Evolutionary conservation across 768 basidiomycete genomes (phyloP), one percentile per base, ranked within the genome.

Genomic region (Aureoboletus auriporus): DNA sequence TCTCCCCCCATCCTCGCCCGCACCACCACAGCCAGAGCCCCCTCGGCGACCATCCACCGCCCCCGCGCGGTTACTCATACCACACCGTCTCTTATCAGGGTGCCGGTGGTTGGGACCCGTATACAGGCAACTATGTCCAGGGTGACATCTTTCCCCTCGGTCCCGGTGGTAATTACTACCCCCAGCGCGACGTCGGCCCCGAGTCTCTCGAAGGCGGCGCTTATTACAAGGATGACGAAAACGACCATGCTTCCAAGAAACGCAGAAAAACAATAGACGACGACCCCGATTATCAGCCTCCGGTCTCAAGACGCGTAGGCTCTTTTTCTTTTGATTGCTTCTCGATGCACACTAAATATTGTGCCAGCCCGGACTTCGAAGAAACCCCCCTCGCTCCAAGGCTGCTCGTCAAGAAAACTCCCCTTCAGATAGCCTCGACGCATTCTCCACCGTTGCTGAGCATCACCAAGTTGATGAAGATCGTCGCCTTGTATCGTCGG

Each of bases 401-500:
- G 64, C 63, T 16, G 44, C 38, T 26, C 63, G 68, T 30, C 60
- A 59, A 36, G 69, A 60, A 36, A 59, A 54, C 12, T 68, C 64
- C 13, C 53, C 62, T 29, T 34, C 59, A 20, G 65, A 64, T 8
- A 54, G 50, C 29, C 42, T 55, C 26, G 65, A 64, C 28, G 39
- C 37, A 13, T 53, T 53, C 11, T 50, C 54, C 17, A n/a, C 50
- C 12, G 46, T 42, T 17, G 30, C 47, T 4, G 65, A 68, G 8
- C 57, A 52, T 33, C 62, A 51, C 42, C 63, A 58, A 31, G 56
- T 56, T 13, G 70, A 71, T 47, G 78, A 80, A 29, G 75, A 75
- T 28, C 67, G 57, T 40, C 69, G 69, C 34, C 69, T 78, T 11
- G 66, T 70, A 10, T 87, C 88, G 14, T 90, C 89, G 17, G 89